Evolutionary conservation across 257 asterid species (phyloP).

Genomic region (Nicotiana paniculata): DNA sequence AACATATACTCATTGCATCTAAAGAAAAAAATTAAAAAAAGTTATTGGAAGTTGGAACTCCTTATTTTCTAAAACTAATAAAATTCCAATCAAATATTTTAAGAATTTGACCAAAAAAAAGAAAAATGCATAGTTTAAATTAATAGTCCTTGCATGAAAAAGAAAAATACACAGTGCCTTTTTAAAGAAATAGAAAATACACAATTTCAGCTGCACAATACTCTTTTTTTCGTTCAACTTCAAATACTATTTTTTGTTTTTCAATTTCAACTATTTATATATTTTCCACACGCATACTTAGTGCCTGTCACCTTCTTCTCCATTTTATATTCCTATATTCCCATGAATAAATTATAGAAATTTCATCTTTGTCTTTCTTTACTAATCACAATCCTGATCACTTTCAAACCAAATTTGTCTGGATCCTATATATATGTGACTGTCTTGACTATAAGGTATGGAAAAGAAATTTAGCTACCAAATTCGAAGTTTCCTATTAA

Average conservation of each 20-base stretch:
- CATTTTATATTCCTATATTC: neutral
- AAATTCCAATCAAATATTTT: no score
- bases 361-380: neutral
- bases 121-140: no score
- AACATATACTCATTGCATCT: no score
- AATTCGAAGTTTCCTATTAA: neutral
- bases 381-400: neutral
- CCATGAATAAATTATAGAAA: neutral
- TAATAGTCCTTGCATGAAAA: no score
- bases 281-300: neutral
- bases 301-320: neutral
- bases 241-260: neutral
- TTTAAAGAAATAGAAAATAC: neutral
- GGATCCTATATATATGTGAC: neutral
- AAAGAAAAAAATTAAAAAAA: no score
- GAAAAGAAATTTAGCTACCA: neutral
- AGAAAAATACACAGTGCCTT: no score
- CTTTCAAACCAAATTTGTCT: neutral
- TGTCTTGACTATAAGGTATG: neutral
- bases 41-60: no score
- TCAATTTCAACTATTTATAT: neutral
- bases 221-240: neutral
- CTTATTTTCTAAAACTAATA: no score
- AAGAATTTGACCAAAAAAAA: no score
- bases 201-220: no score